phyloP scores from a whole-genome alignment of 1,139 yeast genomes.

The Eremothecium gossypii region DNA sequence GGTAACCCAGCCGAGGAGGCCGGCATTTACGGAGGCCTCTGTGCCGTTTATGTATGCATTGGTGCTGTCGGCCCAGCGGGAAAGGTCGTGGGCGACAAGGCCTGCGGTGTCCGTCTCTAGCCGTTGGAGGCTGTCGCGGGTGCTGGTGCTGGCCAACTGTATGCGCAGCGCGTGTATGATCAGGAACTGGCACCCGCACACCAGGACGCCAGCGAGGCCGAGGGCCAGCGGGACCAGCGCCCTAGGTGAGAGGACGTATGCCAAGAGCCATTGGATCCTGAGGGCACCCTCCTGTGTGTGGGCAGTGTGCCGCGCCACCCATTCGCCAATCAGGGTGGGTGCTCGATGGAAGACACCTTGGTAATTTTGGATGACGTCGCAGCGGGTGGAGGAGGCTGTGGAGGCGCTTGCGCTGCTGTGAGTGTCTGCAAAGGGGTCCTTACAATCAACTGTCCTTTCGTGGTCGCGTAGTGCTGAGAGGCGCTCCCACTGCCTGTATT shows the following conservation, averaged over 20 bases:
- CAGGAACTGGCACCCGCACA: constrained; percentile 41
- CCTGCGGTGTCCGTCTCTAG: constrained; percentile 42
- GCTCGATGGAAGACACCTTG: constrained; percentile 28
- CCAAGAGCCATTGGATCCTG: constrained; percentile 39
- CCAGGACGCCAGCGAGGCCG: constrained; percentile 40
- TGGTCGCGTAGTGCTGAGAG: constrained; percentile 28
- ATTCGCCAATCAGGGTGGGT: constrained; percentile 16
- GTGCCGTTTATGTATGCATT: constrained; percentile 38
- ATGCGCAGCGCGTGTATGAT: constrained; percentile 29
- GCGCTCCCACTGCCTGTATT: constrained; percentile 43
- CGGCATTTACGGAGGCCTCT: constrained; percentile 46
- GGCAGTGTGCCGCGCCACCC: constrained; percentile 9
- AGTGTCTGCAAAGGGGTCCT: constrained; percentile 7
- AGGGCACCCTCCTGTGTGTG: constrained; percentile 10
- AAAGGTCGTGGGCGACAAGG: constrained; percentile 12
- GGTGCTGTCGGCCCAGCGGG: constrained; percentile 43
- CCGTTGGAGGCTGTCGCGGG: constrained; percentile 6
- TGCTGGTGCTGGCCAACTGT: constrained; percentile 11
- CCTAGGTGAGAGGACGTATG: constrained; percentile 41
- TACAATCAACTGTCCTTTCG: constrained; percentile 4
- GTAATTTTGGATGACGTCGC: constrained; percentile 26
- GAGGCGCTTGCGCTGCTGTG: neutral
- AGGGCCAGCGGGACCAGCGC: constrained; percentile 39
- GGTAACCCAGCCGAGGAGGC: constrained; percentile 58
- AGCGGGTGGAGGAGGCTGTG: neutral